These are phyloP conservation scores for Sarocladium brachiariae DNA, from an alignment of 2,329 filamentous ascomycete genomes.

Conservation along the genomic window DNA sequence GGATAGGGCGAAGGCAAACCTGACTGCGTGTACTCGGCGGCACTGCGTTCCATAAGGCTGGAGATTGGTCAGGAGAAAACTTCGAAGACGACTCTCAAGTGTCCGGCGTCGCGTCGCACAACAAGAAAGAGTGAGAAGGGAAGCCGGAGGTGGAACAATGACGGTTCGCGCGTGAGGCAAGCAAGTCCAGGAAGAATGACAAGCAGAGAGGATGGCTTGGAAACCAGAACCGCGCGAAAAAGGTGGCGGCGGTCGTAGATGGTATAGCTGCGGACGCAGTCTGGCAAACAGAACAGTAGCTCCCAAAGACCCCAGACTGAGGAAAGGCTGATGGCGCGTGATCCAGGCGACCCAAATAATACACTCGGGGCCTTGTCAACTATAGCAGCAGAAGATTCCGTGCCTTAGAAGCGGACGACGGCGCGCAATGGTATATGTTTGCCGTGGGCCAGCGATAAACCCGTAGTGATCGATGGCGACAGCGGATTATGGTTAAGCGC, in stretches of 20 bases:
- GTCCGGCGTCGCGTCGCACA: slow-evolving; percentile 19
- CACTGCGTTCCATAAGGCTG: slow-evolving; percentile 49
- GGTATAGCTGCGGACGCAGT: neutral
- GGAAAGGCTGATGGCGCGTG: neutral
- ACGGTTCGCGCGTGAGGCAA: slow-evolving; percentile 1
- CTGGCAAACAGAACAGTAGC: neutral
- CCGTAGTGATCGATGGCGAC: slow-evolving; percentile 7
- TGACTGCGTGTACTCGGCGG: slow-evolving; percentile 77
- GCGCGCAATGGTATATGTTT: slow-evolving; percentile 7
- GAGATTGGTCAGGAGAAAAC: neutral
- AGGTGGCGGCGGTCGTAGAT: neutral
- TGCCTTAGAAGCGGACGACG: neutral
- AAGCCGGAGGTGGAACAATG: slow-evolving; percentile 7
- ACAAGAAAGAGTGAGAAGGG: neutral
- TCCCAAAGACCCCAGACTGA: neutral
- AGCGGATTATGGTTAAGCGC: slow-evolving; percentile 16
- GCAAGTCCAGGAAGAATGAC: neutral
- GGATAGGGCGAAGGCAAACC: slow-evolving; percentile 74
- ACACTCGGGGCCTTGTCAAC: neutral
- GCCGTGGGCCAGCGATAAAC: neutral
- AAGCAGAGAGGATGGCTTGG: neutral
- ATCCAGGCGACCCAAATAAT: slow-evolving; percentile 1
- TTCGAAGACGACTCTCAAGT: slow-evolving; percentile 16
- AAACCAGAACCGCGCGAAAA: neutral
- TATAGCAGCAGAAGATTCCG: neutral